These are phyloP conservation scores for Microcyclospora pomicola DNA, from an alignment of 2,329 filamentous ascomycete genomes.

Conservation along the genomic window DNA sequence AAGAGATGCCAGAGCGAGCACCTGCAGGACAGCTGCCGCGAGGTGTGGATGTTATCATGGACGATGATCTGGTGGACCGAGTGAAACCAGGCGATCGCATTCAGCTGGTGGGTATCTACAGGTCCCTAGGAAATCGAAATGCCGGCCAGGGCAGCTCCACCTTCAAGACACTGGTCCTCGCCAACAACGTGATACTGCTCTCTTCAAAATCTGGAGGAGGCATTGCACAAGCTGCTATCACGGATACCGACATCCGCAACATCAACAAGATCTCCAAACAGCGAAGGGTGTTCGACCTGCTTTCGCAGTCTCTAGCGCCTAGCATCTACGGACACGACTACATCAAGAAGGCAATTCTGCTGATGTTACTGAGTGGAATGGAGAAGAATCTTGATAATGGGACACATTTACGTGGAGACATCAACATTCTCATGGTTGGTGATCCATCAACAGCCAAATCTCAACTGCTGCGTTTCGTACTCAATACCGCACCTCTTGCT, in stretches of 20 bases:
- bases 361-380: slow-evolving; percentile 90
- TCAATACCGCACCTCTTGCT: slow-evolving; percentile 90
- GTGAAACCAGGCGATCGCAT: slow-evolving; percentile 94
- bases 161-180: slow-evolving; percentile 86
- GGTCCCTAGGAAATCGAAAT: slow-evolving; percentile 89
- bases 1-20: slow-evolving; percentile 96
- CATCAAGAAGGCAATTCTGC: slow-evolving; percentile 92
- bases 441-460: slow-evolving; percentile 98
- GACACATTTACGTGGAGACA: slow-evolving; percentile 93
- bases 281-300: slow-evolving; percentile 78
- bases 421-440: slow-evolving; percentile 98
- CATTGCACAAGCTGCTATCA: slow-evolving; percentile 81
- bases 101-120: slow-evolving; percentile 90
- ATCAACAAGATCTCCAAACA: slow-evolving; percentile 97
- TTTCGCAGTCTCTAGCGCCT: slow-evolving; percentile 86
- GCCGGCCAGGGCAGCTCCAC: slow-evolving; percentile 79
- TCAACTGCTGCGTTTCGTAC: slow-evolving; percentile 88
- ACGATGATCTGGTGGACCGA: slow-evolving; percentile 88
- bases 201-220: slow-evolving; percentile 94
- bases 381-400: slow-evolving; percentile 98
- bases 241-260: slow-evolving; percentile 92
- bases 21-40: slow-evolving; percentile 90
- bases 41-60: slow-evolving; percentile 89
- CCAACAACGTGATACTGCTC: slow-evolving; percentile 87
- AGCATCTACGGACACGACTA: slow-evolving; percentile 96